Percentiles rank a stretch among this genome's conserved stretches.
These are phyloP conservation scores for Yamadazyma spencermartinsiae DNA, from an alignment of 1,139 yeast genomes.

Conservation along the genomic window DNA sequence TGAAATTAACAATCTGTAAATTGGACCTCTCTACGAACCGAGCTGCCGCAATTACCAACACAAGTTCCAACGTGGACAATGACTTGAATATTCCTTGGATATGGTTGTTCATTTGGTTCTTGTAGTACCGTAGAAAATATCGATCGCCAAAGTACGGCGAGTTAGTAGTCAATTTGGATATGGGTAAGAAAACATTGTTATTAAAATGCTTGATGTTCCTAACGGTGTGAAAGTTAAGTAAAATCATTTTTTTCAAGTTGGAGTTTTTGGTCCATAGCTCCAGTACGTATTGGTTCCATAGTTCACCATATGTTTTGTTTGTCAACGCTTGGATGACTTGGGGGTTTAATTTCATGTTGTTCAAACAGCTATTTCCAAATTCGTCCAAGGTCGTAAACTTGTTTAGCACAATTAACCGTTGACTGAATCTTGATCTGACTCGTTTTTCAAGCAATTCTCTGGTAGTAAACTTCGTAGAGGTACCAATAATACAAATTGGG, in stretches of 20 bases:
- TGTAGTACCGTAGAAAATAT: conserved; percentile 26
- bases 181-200: conserved; percentile 49
- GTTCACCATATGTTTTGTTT: conserved; percentile 23
- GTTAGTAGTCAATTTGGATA: conserved; percentile 28
- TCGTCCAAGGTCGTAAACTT: conserved; percentile 48
- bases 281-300: conserved; percentile 56
- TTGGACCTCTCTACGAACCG: conserved; percentile 64
- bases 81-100: conserved; percentile 38
- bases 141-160: conserved; percentile 35
- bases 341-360: conserved; percentile 26
- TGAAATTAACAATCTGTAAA: conserved; percentile 63
- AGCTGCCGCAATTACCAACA: conserved; percentile 71
- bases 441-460: conserved; percentile 86
- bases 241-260: conserved; percentile 21
- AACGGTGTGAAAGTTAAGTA: conserved; percentile 56
- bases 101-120: conserved; percentile 22
- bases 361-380: conserved; percentile 39
- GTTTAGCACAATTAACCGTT: conserved; percentile 63
- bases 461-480: conserved; percentile 72
- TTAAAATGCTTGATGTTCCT: conserved; percentile 60
- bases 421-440: conserved; percentile 87
- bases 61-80: conserved; percentile 68
- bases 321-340: conserved; percentile 16
- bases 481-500: conserved; percentile 82
- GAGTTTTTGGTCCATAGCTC: conserved; percentile 13